These are phyloP conservation scores for Rhodotorula sphaerocarpa DNA, from an alignment of 768 basidiomycete genomes.

Conservation along the genomic window DNA sequence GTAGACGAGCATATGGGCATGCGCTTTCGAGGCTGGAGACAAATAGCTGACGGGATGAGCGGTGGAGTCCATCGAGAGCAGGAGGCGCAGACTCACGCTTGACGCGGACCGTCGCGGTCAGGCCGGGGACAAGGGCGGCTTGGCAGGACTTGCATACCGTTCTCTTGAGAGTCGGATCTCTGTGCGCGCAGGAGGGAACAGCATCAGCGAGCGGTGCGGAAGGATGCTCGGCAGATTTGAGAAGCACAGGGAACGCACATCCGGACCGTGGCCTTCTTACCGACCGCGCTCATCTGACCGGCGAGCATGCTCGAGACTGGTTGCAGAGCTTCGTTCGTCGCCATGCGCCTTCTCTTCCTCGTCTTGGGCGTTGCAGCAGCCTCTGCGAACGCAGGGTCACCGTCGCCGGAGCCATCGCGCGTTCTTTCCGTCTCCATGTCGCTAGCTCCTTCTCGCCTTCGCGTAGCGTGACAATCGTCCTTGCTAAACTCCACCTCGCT, in stretches of 20 bases:
- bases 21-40: constrained; percentile 19
- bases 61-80: too few species aligned
- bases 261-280: constrained; percentile 66
- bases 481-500: not conserved
- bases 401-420: too few species aligned
- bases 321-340: constrained; percentile 35
- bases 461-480: not conserved
- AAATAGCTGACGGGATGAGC: too few species aligned
- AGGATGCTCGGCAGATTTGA: too few species aligned
- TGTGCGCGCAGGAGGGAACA: constrained; percentile 38
- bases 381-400: too few species aligned
- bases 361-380: not conserved
- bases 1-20: constrained; percentile 24
- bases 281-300: constrained; percentile 59
- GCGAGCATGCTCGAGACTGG: constrained; percentile 55
- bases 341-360: not conserved
- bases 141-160: constrained; percentile 65
- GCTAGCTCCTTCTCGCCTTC: not conserved
- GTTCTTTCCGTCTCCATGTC: not conserved
- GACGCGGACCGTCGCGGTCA: constrained; percentile 58
- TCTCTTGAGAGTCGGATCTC: constrained; percentile 77
- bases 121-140: constrained; percentile 58
- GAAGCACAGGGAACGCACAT: constrained; percentile 50
- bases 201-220: not conserved
- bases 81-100: constrained; percentile 48